phyloP scores from a whole-genome alignment of 495 filamentous ascomycete species.

The Penicillium taxi region DNA sequence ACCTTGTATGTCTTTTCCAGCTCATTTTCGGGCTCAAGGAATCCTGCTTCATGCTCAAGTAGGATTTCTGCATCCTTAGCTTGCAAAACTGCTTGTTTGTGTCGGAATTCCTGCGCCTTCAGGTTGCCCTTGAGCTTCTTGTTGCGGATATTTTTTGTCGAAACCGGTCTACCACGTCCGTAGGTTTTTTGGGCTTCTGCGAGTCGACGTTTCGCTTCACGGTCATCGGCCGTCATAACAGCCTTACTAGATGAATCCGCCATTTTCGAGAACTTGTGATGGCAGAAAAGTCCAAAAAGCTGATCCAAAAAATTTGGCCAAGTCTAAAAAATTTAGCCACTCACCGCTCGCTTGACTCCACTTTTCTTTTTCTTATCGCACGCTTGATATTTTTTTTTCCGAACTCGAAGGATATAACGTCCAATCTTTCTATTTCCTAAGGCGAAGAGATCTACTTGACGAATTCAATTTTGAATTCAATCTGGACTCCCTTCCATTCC shows the following conservation, averaged over 20 bases:
- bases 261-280: slow-evolving; percentile 7
- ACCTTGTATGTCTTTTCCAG: slow-evolving; percentile 89
- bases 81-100: slow-evolving; percentile 67
- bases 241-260: slow-evolving; percentile 23
- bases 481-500: slow-evolving; percentile 64
- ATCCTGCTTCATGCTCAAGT: slow-evolving; percentile 77
- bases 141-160: slow-evolving; percentile 54
- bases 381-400: slow-evolving; percentile 17
- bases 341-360: slow-evolving; percentile 35
- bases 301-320: background rate
- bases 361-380: slow-evolving; percentile 34
- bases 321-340: slow-evolving; percentile 24
- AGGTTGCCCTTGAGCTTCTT: slow-evolving; percentile 84
- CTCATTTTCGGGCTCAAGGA: slow-evolving; percentile 79
- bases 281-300: slow-evolving; percentile 3
- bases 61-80: slow-evolving; percentile 95
- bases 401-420: slow-evolving; percentile 5
- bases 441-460: slow-evolving; percentile 1
- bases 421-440: slow-evolving; percentile 5
- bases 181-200: slow-evolving; percentile 69
- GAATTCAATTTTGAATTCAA: slow-evolving; percentile 17
- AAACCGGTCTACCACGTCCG: slow-evolving; percentile 69
- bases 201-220: slow-evolving; percentile 33
- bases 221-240: slow-evolving; percentile 24
- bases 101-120: slow-evolving; percentile 66